Evolutionary conservation across 139 green algal species (phyloP), one percentile per base, ranked within the genome.

Genomic region (Chlamydomonas asymmetrica): DNA sequence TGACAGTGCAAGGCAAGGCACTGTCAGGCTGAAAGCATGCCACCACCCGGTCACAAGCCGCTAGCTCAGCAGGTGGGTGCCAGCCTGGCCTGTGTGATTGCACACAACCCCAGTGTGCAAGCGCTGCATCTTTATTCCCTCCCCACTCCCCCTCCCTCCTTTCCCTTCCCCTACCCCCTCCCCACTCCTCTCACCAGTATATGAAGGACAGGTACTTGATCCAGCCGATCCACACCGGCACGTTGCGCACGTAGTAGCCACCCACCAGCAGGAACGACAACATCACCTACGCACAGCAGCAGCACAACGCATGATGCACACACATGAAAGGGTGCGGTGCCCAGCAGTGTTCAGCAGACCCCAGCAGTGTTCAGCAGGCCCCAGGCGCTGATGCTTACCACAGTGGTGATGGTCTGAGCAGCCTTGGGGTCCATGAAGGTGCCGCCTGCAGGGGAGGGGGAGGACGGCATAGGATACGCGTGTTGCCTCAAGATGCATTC

Each of bases 121-220:
- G n/a, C n/a, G n/a, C n/a, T n/a, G n/a, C n/a, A n/a, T n/a, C n/a
- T 68, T 27, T 9, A 38, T 68, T 27, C 57, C 37, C 5, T 31
- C 52, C 52, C 52, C 16, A 9, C 52, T 27, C 52, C 52, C 16
- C 52, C 52, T 6, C 52, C 52, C 52, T 29, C 52, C 23, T 27
- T 27, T 29, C 52, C 52, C 52, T n/a, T n/a, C 52, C 6, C 52
- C 52, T 29, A 27, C 52, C 9, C 56, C 56, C 56, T 22, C 56
- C 38, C 16, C 29, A 5, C 13, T 60, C 50, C 13, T 10, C 50
- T 25, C 52, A 38, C 79, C 79, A 84, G 72, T 80, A 84, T 1
- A 84, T n/a, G 66, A 89, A 92, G 31, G 57, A 80, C 20, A 90
- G 29, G 81, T 89, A 92, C 77, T 88, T 88, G 50, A 90, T 56